Percentiles rank a stretch among this genome's conserved stretches.
Evolutionary conservation across 2,329 filamentous ascomycete species (phyloP).

Genomic region (Aspergillus sp.): DNA sequence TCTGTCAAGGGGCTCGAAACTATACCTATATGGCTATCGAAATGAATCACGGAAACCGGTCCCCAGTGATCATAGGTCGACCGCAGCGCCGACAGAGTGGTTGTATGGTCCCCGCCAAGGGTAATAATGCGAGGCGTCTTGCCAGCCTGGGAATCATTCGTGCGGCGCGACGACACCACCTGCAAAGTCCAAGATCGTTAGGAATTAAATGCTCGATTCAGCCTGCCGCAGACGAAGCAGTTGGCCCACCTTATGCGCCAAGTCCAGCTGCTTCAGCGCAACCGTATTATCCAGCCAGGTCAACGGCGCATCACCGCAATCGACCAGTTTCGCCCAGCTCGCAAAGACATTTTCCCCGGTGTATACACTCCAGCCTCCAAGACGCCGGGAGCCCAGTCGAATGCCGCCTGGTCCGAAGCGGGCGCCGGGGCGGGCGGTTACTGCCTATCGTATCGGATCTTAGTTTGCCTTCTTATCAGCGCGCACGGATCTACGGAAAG

Average conservation of each 20-base stretch:
- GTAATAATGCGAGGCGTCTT: constrained; percentile 49
- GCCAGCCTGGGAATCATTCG: constrained; percentile 37
- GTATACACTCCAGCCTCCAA: constrained; percentile 49
- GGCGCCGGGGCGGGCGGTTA: constrained; percentile 52
- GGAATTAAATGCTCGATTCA: background rate
- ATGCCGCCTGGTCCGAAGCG: constrained; percentile 54
- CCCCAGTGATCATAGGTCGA: constrained; percentile 51
- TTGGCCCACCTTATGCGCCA: constrained; percentile 45
- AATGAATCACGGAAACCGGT: constrained; percentile 56
- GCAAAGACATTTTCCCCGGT: constrained; percentile 47
- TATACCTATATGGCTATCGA: constrained; percentile 49
- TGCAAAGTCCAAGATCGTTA: constrained; percentile 9
- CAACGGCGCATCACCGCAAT: constrained; percentile 55
- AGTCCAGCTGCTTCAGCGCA: constrained; percentile 52
- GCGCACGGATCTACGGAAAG: background rate
- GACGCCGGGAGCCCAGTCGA: constrained; percentile 49
- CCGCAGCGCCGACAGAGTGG: constrained; percentile 51
- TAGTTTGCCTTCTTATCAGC: background rate
- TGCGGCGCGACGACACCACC: constrained; percentile 45
- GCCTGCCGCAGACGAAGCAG: background rate
- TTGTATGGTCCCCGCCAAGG: constrained; percentile 57
- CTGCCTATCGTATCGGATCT: constrained; percentile 18
- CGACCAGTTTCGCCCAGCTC: constrained; percentile 52
- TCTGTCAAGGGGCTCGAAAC: background rate
- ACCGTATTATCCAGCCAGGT: constrained; percentile 55